These are phyloP conservation scores for Amanita phalloides DNA, from an alignment of 768 basidiomycete species.

Conservation along the genomic window DNA sequence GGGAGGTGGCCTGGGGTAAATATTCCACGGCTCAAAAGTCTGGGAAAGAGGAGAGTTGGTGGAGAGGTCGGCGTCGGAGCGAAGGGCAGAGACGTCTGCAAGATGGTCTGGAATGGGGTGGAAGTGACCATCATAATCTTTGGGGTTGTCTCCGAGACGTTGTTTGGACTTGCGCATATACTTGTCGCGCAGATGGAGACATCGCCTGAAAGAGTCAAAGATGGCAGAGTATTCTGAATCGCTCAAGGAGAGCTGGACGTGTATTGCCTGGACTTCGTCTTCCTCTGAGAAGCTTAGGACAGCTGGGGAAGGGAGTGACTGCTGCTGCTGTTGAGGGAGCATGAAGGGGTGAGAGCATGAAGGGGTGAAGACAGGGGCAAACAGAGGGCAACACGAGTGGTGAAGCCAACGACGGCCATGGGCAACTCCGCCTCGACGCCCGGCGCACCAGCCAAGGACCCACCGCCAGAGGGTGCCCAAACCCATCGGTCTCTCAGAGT, in stretches of 20 bases:
- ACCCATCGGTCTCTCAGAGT: slow-evolving; percentile 52
- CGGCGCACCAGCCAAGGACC: slow-evolving; percentile 3
- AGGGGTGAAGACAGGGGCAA: slow-evolving; percentile 19
- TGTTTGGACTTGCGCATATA: slow-evolving; percentile 86
- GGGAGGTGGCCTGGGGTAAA: slow-evolving; percentile 88
- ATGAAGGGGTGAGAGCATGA: background rate
- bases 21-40: slow-evolving; percentile 56
- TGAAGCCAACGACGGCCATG: slow-evolving; percentile 6
- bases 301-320: slow-evolving; percentile 41
- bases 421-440: slow-evolving; percentile 13
- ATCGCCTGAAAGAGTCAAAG: slow-evolving; percentile 67
- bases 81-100: slow-evolving; percentile 57
- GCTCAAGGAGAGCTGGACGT: slow-evolving; percentile 20
- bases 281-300: slow-evolving; percentile 23
- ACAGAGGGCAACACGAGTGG: slow-evolving; percentile 2
- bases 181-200: slow-evolving; percentile 90
- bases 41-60: slow-evolving; percentile 13
- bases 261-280: slow-evolving; percentile 11
- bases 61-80: slow-evolving; percentile 42
- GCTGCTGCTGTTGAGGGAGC: slow-evolving; percentile 32
- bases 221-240: slow-evolving; percentile 41
- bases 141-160: slow-evolving; percentile 89
- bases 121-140: slow-evolving; percentile 79
- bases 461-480: slow-evolving; percentile 13
- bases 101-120: slow-evolving; percentile 51